phyloP scores from a whole-genome alignment of 305 asterid species.

The Coffea humblotiana region DNA sequence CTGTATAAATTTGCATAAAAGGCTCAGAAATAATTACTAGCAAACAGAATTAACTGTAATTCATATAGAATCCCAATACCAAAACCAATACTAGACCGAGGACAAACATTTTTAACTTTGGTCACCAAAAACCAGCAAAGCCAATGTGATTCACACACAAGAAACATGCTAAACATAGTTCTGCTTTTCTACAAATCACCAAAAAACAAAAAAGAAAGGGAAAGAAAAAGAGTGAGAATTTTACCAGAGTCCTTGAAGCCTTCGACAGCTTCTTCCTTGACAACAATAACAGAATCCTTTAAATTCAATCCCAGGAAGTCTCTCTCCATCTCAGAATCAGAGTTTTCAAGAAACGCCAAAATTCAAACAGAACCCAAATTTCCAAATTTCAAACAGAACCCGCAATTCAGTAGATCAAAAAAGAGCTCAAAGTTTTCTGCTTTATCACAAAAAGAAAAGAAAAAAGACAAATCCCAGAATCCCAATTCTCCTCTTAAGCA shows the following conservation, averaged over 20 bases:
- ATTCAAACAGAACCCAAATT: background rate
- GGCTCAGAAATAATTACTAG: background rate
- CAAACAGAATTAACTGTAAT: background rate
- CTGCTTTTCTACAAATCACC: background rate
- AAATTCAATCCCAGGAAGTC: constrained; percentile 73
- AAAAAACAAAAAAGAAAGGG: background rate
- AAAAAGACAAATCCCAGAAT: constrained; percentile 16
- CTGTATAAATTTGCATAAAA: background rate
- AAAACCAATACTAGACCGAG: background rate
- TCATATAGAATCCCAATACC: background rate
- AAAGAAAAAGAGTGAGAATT: constrained; percentile 11
- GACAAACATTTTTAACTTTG: background rate
- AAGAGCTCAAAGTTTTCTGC: constrained; percentile 3
- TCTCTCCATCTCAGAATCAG: constrained; percentile 56
- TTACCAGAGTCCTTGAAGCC: constrained; percentile 57
- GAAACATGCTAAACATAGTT: background rate
- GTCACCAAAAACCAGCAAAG: background rate
- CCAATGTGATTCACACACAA: constrained; percentile 8
- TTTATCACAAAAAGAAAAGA: background rate
- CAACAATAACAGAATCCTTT: constrained; percentile 35
- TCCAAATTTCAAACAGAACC: background rate
- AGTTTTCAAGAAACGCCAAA: constrained; percentile 12
- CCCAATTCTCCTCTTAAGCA: constrained; percentile 1
- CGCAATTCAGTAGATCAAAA: constrained; percentile 13
- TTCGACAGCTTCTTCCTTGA: constrained; percentile 63